Conservation (phyloP, 768 basidiomycete species). For the Multifurca ochricompacta region DNA sequence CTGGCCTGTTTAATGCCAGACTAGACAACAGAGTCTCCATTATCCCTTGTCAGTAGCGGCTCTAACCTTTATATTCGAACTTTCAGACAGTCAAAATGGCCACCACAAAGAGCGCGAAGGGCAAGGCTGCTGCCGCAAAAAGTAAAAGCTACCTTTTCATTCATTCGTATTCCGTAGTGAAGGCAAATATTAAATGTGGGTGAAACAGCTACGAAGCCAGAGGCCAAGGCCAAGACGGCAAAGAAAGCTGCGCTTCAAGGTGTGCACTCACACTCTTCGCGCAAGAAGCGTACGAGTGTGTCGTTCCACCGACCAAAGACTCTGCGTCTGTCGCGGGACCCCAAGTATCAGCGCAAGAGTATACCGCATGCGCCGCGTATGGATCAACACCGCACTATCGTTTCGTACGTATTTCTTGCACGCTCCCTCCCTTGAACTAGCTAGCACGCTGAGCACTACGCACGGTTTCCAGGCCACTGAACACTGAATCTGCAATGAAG, state of each 20-base stretch:
- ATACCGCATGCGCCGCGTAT: slow-evolving; percentile 88
- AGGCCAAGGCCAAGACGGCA: slow-evolving; percentile 80
- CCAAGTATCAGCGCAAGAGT: slow-evolving; percentile 94
- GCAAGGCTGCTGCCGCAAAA: slow-evolving; percentile 46
- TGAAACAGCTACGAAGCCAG: slow-evolving; percentile 19
- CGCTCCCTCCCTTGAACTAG: neutral
- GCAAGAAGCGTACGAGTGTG: slow-evolving; percentile 79
- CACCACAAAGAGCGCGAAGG: slow-evolving; percentile 60
- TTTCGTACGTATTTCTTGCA: slow-evolving; percentile 51
- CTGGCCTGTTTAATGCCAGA: no score
- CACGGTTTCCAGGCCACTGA: slow-evolving; percentile 51
- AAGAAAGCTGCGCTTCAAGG: slow-evolving; percentile 97
- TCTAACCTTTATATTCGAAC: neutral
- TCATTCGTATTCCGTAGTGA: neutral
- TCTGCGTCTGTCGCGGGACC: slow-evolving; percentile 70
- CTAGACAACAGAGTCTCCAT: no score
- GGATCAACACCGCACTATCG: slow-evolving; percentile 94
- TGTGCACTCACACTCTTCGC: slow-evolving; percentile 59
- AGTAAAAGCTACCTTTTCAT: slow-evolving; percentile 26
- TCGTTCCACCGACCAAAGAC: slow-evolving; percentile 98
- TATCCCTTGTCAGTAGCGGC: neutral
- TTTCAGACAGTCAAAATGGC: slow-evolving; percentile 40
- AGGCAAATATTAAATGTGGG: neutral
- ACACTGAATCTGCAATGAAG: slow-evolving; percentile 98
- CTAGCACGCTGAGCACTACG: neutral